These are phyloP conservation scores for Stentor coeruleus DNA, from an alignment of 73 alveolate genomes.

Conservation along the genomic window DNA sequence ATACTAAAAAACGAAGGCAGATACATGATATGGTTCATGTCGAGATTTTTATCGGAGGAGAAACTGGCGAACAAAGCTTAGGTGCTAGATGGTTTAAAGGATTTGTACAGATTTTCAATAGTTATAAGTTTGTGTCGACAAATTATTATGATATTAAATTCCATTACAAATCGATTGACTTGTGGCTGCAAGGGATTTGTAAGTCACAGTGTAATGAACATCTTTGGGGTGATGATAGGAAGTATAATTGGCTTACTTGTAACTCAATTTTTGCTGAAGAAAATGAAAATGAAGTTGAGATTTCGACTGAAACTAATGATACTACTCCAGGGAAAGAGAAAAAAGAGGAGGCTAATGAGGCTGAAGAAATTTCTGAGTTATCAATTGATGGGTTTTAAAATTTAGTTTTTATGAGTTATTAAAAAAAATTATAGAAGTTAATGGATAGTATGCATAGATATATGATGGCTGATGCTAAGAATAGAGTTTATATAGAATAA, in stretches of 20 bases:
- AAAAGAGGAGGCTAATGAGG: too few species aligned
- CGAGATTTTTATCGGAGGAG: slow-evolving; percentile 68
- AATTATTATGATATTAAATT: slow-evolving; percentile 76
- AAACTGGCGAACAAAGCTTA: slow-evolving; percentile 60
- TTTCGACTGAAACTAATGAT: too few species aligned
- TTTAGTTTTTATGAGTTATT: too few species aligned
- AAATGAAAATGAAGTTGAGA: slow-evolving; percentile 34
- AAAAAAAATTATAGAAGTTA: too few species aligned
- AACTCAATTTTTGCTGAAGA: slow-evolving; percentile 49
- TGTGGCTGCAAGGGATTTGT: slow-evolving; percentile 89
- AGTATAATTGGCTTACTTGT: slow-evolving; percentile 53
- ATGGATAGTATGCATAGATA: too few species aligned
- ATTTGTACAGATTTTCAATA: slow-evolving; percentile 72
- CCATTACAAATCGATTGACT: slow-evolving; percentile 83
- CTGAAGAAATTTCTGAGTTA: too few species aligned
- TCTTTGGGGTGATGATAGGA: slow-evolving; percentile 86
- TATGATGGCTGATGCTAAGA: too few species aligned
- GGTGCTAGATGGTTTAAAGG: slow-evolving; percentile 90
- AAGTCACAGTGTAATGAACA: slow-evolving; percentile 79
- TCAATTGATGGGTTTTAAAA: too few species aligned
- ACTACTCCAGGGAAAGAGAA: too few species aligned
- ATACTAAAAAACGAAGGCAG: slow-evolving; percentile 63
- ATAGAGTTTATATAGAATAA: too few species aligned
- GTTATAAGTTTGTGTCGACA: slow-evolving; percentile 84
- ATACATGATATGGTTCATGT: slow-evolving; percentile 95